These are phyloP conservation scores for Pistacia integerrima DNA, from an alignment of 345 rosid species.

Conservation along the genomic window DNA sequence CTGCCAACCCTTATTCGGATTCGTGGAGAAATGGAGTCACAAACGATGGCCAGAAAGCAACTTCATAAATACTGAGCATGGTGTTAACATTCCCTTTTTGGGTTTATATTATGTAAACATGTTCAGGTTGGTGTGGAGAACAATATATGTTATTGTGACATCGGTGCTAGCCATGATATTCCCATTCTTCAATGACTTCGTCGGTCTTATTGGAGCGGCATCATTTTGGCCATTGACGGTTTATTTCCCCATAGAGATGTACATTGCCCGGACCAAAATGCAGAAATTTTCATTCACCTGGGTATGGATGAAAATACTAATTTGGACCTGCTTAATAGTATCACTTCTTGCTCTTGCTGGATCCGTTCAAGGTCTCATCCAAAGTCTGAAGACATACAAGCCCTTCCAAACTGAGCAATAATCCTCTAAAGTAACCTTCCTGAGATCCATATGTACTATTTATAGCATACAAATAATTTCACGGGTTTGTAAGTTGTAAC, in stretches of 20 bases:
- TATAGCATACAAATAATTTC: slow-evolving; percentile 8
- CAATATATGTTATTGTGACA: slow-evolving; percentile 58
- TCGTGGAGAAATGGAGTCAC: slow-evolving; percentile 53
- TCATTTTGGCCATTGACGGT: slow-evolving; percentile 90
- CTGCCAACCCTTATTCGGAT: slow-evolving; percentile 65
- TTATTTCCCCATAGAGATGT: slow-evolving; percentile 84
- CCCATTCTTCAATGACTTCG: slow-evolving; percentile 86
- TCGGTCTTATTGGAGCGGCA: slow-evolving; percentile 78
- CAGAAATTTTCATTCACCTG: slow-evolving; percentile 59
- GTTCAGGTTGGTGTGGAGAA: slow-evolving; percentile 79
- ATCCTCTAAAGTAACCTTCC: neutral
- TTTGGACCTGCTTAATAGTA: slow-evolving; percentile 56
- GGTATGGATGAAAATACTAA: slow-evolving; percentile 64
- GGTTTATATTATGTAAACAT: slow-evolving; percentile 52
- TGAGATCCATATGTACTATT: slow-evolving; percentile 8
- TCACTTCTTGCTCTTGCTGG: slow-evolving; percentile 72
- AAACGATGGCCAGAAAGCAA: slow-evolving; percentile 61
- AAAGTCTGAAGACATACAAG: slow-evolving; percentile 58
- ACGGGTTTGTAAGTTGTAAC: slow-evolving; percentile 10
- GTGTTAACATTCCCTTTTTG: slow-evolving; percentile 34
- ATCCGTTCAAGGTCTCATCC: slow-evolving; percentile 65
- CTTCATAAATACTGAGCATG: slow-evolving; percentile 56
- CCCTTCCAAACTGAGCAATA: slow-evolving; percentile 53
- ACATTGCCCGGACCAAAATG: slow-evolving; percentile 57
- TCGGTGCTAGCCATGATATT: slow-evolving; percentile 75